Evolutionary conservation across 2,329 filamentous ascomycete species (phyloP).

Genomic region (Onygena corvina): DNA sequence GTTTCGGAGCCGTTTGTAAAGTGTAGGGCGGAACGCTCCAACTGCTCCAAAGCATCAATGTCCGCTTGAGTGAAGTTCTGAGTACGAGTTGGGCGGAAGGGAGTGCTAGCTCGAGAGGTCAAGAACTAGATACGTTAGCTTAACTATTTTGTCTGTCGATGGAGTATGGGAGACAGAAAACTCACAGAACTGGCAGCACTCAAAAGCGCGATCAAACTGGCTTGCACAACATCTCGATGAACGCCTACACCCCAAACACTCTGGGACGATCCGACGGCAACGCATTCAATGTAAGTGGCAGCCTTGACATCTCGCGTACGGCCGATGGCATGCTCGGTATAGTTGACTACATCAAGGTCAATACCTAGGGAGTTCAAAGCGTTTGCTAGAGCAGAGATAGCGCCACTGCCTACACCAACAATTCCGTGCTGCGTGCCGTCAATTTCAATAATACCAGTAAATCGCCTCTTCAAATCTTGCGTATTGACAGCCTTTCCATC

Average conservation of each 20-base stretch:
- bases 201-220: conserved; percentile 72
- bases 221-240: conserved; percentile 84
- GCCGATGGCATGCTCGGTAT: conserved; percentile 92
- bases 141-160: background rate
- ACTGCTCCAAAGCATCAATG: conserved; percentile 33
- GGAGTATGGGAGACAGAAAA: conserved; percentile 17
- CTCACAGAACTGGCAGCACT: conserved; percentile 76
- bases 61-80: conserved; percentile 39
- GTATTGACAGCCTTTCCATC: conserved; percentile 63
- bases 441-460: conserved; percentile 72
- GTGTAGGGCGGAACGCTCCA: conserved; percentile 22
- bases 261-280: conserved; percentile 51
- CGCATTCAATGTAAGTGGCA: conserved; percentile 92
- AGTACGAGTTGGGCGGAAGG: conserved; percentile 47
- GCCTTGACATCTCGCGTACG: conserved; percentile 72
- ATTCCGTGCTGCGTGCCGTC: conserved; percentile 70
- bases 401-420: conserved; percentile 72
- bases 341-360: conserved; percentile 80
- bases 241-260: conserved; percentile 86
- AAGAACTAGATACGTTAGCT: conserved; percentile 49
- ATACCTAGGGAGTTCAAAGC: conserved; percentile 69
- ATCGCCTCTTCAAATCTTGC: conserved; percentile 65
- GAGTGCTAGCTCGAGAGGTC: conserved; percentile 54
- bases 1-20: conserved; percentile 18
- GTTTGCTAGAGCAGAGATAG: conserved; percentile 76